phyloP scores from a whole-genome alignment of 2,329 filamentous ascomycete species.

The Curvularia lunata region DNA sequence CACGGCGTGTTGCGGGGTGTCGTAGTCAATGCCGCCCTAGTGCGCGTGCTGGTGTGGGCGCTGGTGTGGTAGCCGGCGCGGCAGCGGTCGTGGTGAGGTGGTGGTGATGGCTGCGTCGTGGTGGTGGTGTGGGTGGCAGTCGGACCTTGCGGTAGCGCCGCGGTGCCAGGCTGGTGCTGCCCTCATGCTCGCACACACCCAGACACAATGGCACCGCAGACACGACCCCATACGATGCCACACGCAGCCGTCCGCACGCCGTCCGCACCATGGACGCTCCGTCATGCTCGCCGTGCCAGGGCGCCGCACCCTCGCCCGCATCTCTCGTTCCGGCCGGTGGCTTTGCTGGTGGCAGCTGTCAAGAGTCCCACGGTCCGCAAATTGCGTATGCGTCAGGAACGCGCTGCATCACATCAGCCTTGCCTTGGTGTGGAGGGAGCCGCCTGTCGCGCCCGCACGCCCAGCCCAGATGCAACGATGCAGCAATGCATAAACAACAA shows the following conservation, averaged over 20 bases:
- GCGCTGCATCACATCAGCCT: slow-evolving; percentile 51
- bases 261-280: no score
- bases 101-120: slow-evolving; percentile 19
- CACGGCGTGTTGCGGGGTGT: slow-evolving; percentile 48
- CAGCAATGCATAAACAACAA: slow-evolving; percentile 37
- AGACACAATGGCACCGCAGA: not conserved
- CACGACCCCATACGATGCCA: no score
- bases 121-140: slow-evolving; percentile 23
- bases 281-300: no score
- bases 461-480: slow-evolving; percentile 26
- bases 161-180: slow-evolving; percentile 27
- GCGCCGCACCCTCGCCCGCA: no score
- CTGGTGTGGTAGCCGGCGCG: no score
- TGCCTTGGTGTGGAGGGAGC: slow-evolving; percentile 32
- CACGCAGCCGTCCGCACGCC: slow-evolving; percentile 2
- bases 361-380: slow-evolving; percentile 46
- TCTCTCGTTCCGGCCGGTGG: slow-evolving; percentile 23
- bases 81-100: slow-evolving; percentile 15
- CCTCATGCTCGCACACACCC: not conserved
- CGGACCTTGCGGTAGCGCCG: slow-evolving; percentile 22
- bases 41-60: no score
- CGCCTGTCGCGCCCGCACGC: slow-evolving; percentile 38
- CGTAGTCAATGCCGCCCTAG: slow-evolving; percentile 38
- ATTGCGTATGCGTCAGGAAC: slow-evolving; percentile 54
- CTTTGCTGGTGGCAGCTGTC: slow-evolving; percentile 42